Base-by-base conservation (phyloP, 768 basidiomycete species). In the Boletus huronensis region DNA sequence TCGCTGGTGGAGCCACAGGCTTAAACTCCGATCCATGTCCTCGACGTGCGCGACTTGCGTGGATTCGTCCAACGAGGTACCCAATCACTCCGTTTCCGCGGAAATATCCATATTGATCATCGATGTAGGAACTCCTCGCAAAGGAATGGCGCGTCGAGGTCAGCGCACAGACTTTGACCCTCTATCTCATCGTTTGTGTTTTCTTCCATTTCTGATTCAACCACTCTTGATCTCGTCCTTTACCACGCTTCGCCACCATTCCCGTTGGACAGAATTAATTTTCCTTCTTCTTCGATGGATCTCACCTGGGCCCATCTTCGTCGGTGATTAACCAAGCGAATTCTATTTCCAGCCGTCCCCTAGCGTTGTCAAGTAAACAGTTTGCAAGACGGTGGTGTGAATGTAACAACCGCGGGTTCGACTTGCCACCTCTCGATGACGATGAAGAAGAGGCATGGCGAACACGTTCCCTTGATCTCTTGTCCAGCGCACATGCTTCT, bases 141-240 rank as follows among this genome's bases (percentile, higher is more conserved):
- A 87, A 83, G 66, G 87, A 90, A 68, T 91, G 89, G 89, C 75
- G 90, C 13, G 81, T 81, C 31, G 88, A 86, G 67, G 73, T 79
- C 48, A 84, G 90, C 64, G 73, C 74, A 35, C 73, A 73, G 42
- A 79, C 73, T 16, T 83, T 87, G 1, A 81, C 75, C 2, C 83
- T 87, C 31, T 90, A 90, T 70, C 79, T 91, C 59, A 72, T 90
- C 63, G 89, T 90, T 66, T 61, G 85, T 82, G 43, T 58, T 36
- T 40, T 31, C 46, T 44, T 50, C 46, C 32, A 34, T 52, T 49
- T 46, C 42, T 32, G 52, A 44, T 49, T 52, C 54, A 44, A 40
- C 43, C 26, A 35, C 44, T 39, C 41, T 45, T 64, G 47, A 55
- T 52, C 19, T 47, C 48, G 26, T 31, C 38, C 38, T 38, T 34